phyloP scores from a whole-genome alignment of 768 basidiomycete genomes.

The Termitomyces titanicus region DNA sequence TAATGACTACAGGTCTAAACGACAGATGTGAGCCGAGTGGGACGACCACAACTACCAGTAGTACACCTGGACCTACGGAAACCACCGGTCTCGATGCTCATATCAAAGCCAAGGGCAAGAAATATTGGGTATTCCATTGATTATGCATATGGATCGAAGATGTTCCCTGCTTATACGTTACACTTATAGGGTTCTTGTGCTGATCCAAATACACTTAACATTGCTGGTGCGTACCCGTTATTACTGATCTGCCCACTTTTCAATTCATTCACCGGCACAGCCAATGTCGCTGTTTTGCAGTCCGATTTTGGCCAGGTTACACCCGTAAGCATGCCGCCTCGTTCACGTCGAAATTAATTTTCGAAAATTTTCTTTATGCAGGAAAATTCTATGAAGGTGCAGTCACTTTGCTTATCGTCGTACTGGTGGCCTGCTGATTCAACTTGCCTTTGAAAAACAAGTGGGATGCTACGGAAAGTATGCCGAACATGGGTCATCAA shows the following conservation, averaged over 20 bases:
- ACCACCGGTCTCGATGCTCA: not conserved
- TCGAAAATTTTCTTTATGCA: not conserved
- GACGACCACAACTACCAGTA: not conserved
- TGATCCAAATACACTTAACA: slow-evolving; percentile 1
- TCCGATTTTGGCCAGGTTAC: not conserved
- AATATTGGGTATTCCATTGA: not conserved
- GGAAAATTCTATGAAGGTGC: slow-evolving; percentile 4
- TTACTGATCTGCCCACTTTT: not conserved
- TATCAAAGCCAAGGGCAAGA: slow-evolving; percentile 1
- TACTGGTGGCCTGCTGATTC: not conserved
- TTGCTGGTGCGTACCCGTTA: not conserved
- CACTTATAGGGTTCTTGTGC: not conserved
- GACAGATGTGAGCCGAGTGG: not conserved
- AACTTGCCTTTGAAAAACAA: not conserved
- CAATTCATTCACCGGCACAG: not conserved
- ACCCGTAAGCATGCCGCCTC: not conserved
- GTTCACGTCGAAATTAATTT: not conserved
- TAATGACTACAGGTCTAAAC: not conserved
- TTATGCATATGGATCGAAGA: not conserved
- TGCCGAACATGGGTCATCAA: not conserved
- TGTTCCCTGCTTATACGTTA: not conserved
- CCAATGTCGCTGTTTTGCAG: not conserved
- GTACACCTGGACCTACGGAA: not conserved
- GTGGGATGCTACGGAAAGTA: slow-evolving; percentile 5
- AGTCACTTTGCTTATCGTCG: too few species aligned